These are phyloP conservation scores for Euphorbia neoarborescens DNA, from an alignment of 441 rosid species.

Conservation along the genomic window DNA sequence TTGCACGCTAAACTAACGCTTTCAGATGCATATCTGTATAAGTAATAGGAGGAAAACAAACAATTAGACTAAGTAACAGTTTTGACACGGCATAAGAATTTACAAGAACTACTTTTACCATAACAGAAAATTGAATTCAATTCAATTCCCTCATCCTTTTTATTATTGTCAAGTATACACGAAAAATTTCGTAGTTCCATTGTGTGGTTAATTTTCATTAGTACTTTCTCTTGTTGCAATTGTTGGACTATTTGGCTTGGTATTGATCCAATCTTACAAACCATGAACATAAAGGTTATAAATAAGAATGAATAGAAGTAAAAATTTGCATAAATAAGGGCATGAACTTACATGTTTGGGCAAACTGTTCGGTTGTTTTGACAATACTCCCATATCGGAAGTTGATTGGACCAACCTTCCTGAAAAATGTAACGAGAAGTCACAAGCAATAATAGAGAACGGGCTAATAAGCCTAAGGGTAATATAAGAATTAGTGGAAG, in stretches of 20 bases:
- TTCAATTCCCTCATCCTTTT: not conserved
- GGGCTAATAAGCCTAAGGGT: too few species aligned
- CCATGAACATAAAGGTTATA: too few species aligned
- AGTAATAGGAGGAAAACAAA: slow-evolving; percentile 16
- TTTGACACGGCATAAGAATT: not conserved
- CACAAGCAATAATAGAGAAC: not conserved
- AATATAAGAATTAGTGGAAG: too few species aligned
- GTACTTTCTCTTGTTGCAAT: not conserved
- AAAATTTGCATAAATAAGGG: not conserved
- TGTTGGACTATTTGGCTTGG: too few species aligned
- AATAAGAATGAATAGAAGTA: not conserved
- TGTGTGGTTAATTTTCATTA: not conserved
- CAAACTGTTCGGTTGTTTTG: slow-evolving; percentile 45
- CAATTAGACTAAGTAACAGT: not conserved
- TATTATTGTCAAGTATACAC: not conserved
- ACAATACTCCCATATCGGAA: slow-evolving; percentile 54
- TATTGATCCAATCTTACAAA: too few species aligned
- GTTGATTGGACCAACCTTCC: slow-evolving; percentile 58
- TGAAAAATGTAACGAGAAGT: slow-evolving; percentile 20
- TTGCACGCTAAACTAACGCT: slow-evolving; percentile 79
- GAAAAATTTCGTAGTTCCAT: not conserved
- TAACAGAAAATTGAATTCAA: not conserved
- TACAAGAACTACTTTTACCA: not conserved
- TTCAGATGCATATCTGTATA: slow-evolving; percentile 72
- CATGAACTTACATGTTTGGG: slow-evolving; percentile 56